Conservation (phyloP, 1,284 basidiomycete species). For the Entoloma clypeatum region DNA sequence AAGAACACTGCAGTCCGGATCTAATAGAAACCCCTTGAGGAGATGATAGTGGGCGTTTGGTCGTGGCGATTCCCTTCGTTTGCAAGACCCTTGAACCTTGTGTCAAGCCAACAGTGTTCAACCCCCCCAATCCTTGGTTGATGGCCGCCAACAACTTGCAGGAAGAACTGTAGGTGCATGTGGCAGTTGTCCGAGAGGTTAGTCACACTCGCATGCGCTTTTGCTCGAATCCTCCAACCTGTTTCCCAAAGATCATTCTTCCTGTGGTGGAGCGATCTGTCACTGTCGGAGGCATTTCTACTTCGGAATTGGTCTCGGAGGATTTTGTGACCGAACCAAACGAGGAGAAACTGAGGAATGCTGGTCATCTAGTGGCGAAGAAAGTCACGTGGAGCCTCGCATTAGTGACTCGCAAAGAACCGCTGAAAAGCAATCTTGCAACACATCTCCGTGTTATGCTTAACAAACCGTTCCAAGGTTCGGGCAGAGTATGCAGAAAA, state of each 20-base stretch:
- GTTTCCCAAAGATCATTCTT: slow-evolving; percentile 71
- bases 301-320: slow-evolving; percentile 92
- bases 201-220: slow-evolving; percentile 21
- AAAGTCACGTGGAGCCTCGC: slow-evolving; percentile 96
- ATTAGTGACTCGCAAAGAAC: slow-evolving; percentile 98
- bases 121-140: slow-evolving; percentile 96
- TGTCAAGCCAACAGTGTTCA: slow-evolving; percentile 87
- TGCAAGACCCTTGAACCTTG: slow-evolving; percentile 96
- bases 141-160: slow-evolving; percentile 92
- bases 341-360: slow-evolving; percentile 87
- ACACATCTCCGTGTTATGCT: too few species aligned
- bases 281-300: slow-evolving; percentile 97
- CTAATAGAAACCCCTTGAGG: slow-evolving; percentile 90
- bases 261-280: slow-evolving; percentile 99
- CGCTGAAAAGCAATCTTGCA: slow-evolving; percentile 90
- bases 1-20: slow-evolving; percentile 79
- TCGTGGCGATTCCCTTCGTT: slow-evolving; percentile 97
- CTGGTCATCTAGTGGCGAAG: slow-evolving; percentile 95
- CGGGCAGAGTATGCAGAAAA: too few species aligned
- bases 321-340: slow-evolving; percentile 96
- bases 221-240: not conserved
- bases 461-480: too few species aligned
- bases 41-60: slow-evolving; percentile 87
- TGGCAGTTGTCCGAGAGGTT: slow-evolving; percentile 92
- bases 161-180: slow-evolving; percentile 94